Evolutionary conservation across 768 basidiomycete genomes (phyloP), one percentile per base, ranked within the genome.

Genomic region (Panaeolus cyanescens): DNA sequence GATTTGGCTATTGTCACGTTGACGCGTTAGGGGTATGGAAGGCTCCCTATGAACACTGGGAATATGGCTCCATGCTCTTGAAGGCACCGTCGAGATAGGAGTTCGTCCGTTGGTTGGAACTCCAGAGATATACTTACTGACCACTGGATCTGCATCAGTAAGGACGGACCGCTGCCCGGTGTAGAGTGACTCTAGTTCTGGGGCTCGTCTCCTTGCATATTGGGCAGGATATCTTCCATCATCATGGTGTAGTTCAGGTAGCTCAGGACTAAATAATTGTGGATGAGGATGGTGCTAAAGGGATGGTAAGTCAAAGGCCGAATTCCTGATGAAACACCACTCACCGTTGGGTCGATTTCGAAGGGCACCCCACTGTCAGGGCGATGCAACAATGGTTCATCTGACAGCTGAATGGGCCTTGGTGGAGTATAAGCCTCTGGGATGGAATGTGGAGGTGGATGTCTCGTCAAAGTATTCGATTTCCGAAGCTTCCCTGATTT

Each of bases 41-140:
- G 74, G 67, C 59, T 73, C 69, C 58, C 75, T 70, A 50, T 70
- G 72, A 8, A 77, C 73, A 37, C 72, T 71, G n/a, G 77, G 75
- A 39, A 75, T 72, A 22, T 72, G 69, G 32, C 72, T 76, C 69
- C 71, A 74, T 31, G 72, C 70, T 61, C 67, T 68, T 25, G 70
- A 65, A 28, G 59, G 68, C 9, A 55, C 54, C 5, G 55, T 33
- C 32, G 54, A 64, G 55, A 36, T 64, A 39, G 33, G 54, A 32
- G 42, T 42, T 53, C 42, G 56, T 62, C 55, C 39, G 42, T 22
- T 33, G 60, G 61, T n/a, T 58, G 54, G 22, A 64, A 42, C 67
- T 33, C 59, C 56, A 25, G 63, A 59, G 19, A 61, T 55, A 42
- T 69, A 68, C 22, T 62, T 64, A 34, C 69, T 70, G 50, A 67